Conservation (phyloP, 768 basidiomycete genomes). For the Porpolomopsis calyptriformis region DNA sequence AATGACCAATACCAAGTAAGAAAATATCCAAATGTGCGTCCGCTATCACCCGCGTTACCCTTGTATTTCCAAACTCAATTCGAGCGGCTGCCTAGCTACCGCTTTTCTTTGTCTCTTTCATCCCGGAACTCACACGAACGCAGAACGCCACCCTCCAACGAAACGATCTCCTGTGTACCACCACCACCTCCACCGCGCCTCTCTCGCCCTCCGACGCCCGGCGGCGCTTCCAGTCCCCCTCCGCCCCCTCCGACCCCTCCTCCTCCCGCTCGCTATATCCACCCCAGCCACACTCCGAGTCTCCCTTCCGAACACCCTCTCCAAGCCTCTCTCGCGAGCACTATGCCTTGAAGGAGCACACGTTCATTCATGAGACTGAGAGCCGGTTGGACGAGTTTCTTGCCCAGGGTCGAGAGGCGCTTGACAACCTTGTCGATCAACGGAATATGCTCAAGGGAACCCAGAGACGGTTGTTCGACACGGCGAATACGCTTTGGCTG, state of each 20-base stretch:
- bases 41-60: conserved; percentile 1
- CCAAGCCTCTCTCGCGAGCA: conserved; percentile 54
- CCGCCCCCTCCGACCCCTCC: conserved; percentile 63
- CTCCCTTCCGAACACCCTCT: too few relatives aligned
- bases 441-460: conserved; percentile 93
- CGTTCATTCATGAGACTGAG: conserved; percentile 79
- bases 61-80: conserved; percentile 50
- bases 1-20: conserved; percentile 93
- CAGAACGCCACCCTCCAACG: conserved; percentile 47
- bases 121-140: background rate
- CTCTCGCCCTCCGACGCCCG: conserved; percentile 48
- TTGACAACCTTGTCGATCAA: conserved; percentile 90
- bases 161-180: conserved; percentile 13
- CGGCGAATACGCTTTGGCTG: conserved; percentile 89
- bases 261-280: conserved; percentile 62
- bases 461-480: conserved; percentile 70
- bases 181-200: conserved; percentile 29
- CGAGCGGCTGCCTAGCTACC: conserved; percentile 42
- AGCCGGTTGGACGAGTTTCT: conserved; percentile 80
- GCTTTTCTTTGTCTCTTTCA: conserved; percentile 5
- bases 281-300: conserved; percentile 39
- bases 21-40: conserved; percentile 84
- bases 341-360: conserved; percentile 79
- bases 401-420: conserved; percentile 81
- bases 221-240: conserved; percentile 50